Percentiles rank a stretch among this genome's conserved stretches.
Evolutionary conservation across 805 yeast species (phyloP).

Genomic region (Hanseniaspora taiwanica): DNA sequence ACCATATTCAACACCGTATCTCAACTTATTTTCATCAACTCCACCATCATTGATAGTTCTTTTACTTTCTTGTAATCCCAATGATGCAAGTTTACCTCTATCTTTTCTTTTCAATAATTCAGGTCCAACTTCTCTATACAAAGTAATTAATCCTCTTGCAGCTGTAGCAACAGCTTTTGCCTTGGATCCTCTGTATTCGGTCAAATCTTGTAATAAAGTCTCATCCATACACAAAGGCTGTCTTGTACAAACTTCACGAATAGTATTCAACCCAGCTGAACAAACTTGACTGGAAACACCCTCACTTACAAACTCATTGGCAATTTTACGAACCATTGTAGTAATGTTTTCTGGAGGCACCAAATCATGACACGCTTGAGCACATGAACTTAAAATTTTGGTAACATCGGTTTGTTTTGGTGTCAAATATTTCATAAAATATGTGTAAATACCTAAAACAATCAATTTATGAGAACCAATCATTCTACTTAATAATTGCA

Average conservation of each 20-base stretch:
- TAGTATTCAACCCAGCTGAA: conserved; percentile 93
- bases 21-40: conserved; percentile 31
- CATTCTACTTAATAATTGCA: conserved; percentile 78
- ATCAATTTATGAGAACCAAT: conserved; percentile 92
- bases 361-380: conserved; percentile 91
- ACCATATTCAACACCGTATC: conserved; percentile 59
- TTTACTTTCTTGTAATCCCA: conserved; percentile 44
- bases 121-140: conserved; percentile 92
- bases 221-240: conserved; percentile 91
- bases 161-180: conserved; percentile 91
- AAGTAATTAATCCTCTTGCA: conserved; percentile 71
- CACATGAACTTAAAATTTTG: conserved; percentile 90
- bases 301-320: conserved; percentile 94
- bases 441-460: conserved; percentile 80
- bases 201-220: conserved; percentile 74
- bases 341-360: conserved; percentile 90
- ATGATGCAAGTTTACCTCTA: conserved; percentile 84
- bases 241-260: conserved; percentile 83
- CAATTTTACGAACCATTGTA: conserved; percentile 77
- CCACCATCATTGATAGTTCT: conserved; percentile 45
- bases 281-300: conserved; percentile 98
- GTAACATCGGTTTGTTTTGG: conserved; percentile 94
- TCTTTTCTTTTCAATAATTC: conserved; percentile 85
- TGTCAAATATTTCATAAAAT: conserved; percentile 75
- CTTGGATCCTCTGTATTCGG: conserved; percentile 85